Evolutionary conservation across 192 early-diverging fungal species (phyloP).

Genomic region (Coemansia sp.): DNA sequence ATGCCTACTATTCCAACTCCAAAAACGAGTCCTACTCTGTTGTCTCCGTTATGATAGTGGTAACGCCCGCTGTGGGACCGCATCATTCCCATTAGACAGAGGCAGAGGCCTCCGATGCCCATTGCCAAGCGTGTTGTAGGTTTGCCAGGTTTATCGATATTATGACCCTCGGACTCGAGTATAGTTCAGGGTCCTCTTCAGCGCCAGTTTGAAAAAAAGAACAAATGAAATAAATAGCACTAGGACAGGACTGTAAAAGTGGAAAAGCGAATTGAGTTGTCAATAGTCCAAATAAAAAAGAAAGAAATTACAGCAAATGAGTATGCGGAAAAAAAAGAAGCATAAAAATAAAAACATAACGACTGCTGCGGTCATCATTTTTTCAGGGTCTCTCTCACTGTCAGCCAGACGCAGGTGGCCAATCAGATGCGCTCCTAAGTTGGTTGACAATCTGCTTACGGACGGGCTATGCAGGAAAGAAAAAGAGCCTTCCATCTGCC

Average conservation of each 20-base stretch:
- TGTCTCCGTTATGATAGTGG: neutral
- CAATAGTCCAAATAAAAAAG: neutral
- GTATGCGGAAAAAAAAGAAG: neutral
- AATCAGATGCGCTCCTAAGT: neutral
- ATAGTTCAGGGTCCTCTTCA: neutral
- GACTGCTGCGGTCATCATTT: neutral
- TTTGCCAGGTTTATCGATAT: constrained; percentile 4
- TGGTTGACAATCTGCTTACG: neutral
- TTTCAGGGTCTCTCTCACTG: neutral
- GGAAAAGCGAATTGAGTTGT: neutral
- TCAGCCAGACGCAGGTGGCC: neutral
- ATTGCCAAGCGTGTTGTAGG: constrained; percentile 34
- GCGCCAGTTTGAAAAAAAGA: neutral
- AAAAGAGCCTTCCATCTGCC: neutral
- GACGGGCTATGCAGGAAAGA: neutral
- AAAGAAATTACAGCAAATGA: neutral
- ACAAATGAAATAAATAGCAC: neutral
- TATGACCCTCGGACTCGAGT: neutral
- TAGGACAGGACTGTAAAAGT: neutral
- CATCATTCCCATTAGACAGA: constrained; percentile 11
- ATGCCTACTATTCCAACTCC: constrained; percentile 12
- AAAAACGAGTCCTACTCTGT: constrained; percentile 13
- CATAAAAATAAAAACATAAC: neutral
- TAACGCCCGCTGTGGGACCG: constrained; percentile 2
- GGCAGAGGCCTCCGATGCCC: constrained; percentile 8